These are phyloP conservation scores for Allium sativum DNA, from an alignment of 106 monocot species.

Conservation along the genomic window DNA sequence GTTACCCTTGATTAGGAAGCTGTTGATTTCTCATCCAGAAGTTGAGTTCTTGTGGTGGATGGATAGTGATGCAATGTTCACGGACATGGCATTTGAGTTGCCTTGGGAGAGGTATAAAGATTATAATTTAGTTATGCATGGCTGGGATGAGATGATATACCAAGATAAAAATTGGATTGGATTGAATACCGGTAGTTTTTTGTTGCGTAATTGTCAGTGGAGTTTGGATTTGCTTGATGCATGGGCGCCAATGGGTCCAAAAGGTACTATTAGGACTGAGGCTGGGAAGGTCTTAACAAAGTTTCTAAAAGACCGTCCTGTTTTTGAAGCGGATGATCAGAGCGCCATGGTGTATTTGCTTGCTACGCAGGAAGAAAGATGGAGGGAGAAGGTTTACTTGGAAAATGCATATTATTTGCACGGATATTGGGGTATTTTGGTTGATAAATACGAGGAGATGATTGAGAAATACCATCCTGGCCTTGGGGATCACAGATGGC, in stretches of 20 bases:
- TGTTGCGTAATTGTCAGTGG: slow-evolving; percentile 86
- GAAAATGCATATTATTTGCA: slow-evolving; percentile 90
- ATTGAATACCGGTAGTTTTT: slow-evolving; percentile 85
- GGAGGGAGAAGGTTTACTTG: slow-evolving; percentile 82
- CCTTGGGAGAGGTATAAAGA: slow-evolving; percentile 72
- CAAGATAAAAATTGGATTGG: slow-evolving; percentile 95
- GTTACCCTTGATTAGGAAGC: slow-evolving; percentile 74
- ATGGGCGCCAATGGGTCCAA: slow-evolving; percentile 96
- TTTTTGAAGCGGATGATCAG: slow-evolving; percentile 93
- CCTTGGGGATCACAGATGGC: slow-evolving; percentile 86
- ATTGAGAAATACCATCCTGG: slow-evolving; percentile 85
- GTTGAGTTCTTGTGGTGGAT: slow-evolving; percentile 98
- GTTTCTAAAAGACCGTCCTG: slow-evolving; percentile 74
- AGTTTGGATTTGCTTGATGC: slow-evolving; percentile 75
- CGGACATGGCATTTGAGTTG: slow-evolving; percentile 98
- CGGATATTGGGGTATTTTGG: slow-evolving; percentile 91
- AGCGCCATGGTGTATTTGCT: slow-evolving; percentile 93
- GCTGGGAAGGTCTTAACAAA: slow-evolving; percentile 74
- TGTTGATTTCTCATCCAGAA: slow-evolving; percentile 78
- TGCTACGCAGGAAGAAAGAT: slow-evolving; percentile 54
- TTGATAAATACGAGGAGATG: slow-evolving; percentile 92
- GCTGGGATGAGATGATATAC: slow-evolving; percentile 97
- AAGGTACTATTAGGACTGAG: slow-evolving; percentile 60
- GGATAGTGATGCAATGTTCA: slow-evolving; percentile 98
- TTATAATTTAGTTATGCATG: slow-evolving; percentile 76